Evolutionary conservation across 148 eudicot species (phyloP), one percentile per base, ranked within the genome.

Genomic region (Rhododendron griersonianum): DNA sequence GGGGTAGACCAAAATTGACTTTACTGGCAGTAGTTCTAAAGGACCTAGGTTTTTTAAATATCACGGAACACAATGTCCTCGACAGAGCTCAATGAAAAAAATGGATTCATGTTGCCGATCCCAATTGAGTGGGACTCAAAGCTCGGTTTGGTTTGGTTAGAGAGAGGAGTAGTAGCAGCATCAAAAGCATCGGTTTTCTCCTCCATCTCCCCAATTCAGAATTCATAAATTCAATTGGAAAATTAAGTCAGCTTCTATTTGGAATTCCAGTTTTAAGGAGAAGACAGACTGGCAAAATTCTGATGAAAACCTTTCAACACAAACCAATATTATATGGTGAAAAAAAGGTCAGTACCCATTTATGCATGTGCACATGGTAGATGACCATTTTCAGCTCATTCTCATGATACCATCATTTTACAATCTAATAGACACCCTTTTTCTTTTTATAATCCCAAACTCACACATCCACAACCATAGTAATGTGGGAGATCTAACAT

Each of bases 371-470:
- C 63, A 33, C 57, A 19, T 13, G 61, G 82, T 3, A n/a, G 21
- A 80, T 50, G 19, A 80, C 59, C 55, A 80, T 50, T 81, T 55
- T 57, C 71, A 81, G 59, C 47, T 16, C 69, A 81, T 81, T 81
- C 61, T 55, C 47, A 81, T 45, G 18, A 25, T 19, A 30, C 7
- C 50, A 3, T 7, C 15, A 30, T 53, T 25, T 51, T 10, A 10
- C 55, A 47, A 78, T 80, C 14, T 30, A 48, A 41, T 28, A 5
- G 33, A 16, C 5, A 13, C 4, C 44, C 9, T 7, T 80, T 28
- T 50, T 51, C 41, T n/a, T 80, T 50, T 10, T 25, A 48, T 80
- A 35, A 41, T 69, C 18, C 4, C 7, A 18, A 69, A 83, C 15
- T 28, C 41, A 53, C 78, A 83, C 71, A 83, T 67, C 45, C 78